phyloP scores from a whole-genome alignment of 2,329 filamentous ascomycete species.

The Cladosporium sphaerospermum region DNA sequence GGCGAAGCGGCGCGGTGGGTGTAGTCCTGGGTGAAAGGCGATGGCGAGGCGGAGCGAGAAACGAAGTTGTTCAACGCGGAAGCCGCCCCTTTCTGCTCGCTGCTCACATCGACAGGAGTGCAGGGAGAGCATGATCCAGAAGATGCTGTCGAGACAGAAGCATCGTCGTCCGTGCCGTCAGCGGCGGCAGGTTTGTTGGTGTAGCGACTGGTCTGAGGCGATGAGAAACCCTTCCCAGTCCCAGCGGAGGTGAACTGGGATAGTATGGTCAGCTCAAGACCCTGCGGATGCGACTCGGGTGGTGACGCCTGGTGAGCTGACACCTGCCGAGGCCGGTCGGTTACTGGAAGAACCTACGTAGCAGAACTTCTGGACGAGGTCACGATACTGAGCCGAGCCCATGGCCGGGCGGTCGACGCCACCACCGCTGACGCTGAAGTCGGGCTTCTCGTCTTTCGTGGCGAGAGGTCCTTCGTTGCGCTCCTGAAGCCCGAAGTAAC shows the following conservation, averaged over 20 bases:
- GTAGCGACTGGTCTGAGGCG: slow-evolving; percentile 4
- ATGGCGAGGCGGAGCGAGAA: slow-evolving; percentile 26
- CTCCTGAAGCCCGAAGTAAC: slow-evolving; percentile 34
- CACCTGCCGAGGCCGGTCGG: slow-evolving; percentile 5
- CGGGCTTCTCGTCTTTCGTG: slow-evolving; percentile 36
- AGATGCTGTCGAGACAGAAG: slow-evolving; percentile 18
- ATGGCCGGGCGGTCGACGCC: slow-evolving; percentile 61
- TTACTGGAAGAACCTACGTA: slow-evolving; percentile 72
- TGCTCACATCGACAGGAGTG: slow-evolving; percentile 24
- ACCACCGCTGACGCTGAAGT: slow-evolving; percentile 36
- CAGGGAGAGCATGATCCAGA: slow-evolving; percentile 22
- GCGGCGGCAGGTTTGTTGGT: slow-evolving; percentile 15
- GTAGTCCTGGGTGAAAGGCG: slow-evolving; percentile 21
- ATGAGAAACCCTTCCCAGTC: slow-evolving; percentile 21
- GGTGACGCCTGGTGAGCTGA: slow-evolving; percentile 12
- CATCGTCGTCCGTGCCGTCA: slow-evolving; percentile 13
- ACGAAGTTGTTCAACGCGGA: slow-evolving; percentile 22
- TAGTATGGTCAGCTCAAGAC: slow-evolving; percentile 24
- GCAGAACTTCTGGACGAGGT: slow-evolving; percentile 98
- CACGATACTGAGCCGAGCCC: slow-evolving; percentile 85
- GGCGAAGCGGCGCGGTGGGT: slow-evolving; percentile 26
- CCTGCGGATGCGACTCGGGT: slow-evolving; percentile 13
- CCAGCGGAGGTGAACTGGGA: slow-evolving; percentile 30
- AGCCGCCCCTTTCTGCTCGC: slow-evolving; percentile 15
- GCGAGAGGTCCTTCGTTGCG: slow-evolving; percentile 24